These are phyloP conservation scores for Termitomyces sp. DNA, from an alignment of 1,284 basidiomycete species.

Conservation along the genomic window DNA sequence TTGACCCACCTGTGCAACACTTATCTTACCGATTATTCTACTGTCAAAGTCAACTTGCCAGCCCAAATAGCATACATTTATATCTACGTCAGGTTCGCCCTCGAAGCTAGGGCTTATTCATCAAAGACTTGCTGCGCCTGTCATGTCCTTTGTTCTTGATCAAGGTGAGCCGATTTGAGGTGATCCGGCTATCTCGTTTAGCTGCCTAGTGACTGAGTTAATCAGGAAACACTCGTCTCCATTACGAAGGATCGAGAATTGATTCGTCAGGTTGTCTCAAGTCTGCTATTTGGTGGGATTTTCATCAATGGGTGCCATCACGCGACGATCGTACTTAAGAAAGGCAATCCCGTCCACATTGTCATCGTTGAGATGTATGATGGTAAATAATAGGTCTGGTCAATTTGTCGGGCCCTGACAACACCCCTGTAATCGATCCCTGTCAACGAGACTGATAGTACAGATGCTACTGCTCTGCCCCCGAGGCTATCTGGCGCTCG, in stretches of 20 bases:
- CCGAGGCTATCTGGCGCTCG: background rate
- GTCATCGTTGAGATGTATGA: background rate
- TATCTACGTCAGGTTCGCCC: background rate
- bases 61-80: background rate
- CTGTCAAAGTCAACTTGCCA: background rate
- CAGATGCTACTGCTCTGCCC: too few relatives aligned
- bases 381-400: background rate
- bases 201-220: background rate
- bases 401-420: background rate
- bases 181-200: background rate
- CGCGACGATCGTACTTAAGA: background rate
- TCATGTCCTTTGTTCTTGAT: background rate
- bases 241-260: background rate
- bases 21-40: background rate
- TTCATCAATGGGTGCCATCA: background rate
- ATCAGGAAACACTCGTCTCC: background rate
- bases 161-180: background rate
- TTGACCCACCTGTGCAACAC: background rate
- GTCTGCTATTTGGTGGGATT: background rate
- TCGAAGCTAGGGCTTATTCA: background rate
- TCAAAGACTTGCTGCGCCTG: background rate
- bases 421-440: background rate
- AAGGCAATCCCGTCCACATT: background rate
- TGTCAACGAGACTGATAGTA: background rate
- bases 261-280: background rate